These are phyloP conservation scores for Huntiella bhutanensis DNA, from an alignment of 2,329 filamentous ascomycete species.

Conservation along the genomic window DNA sequence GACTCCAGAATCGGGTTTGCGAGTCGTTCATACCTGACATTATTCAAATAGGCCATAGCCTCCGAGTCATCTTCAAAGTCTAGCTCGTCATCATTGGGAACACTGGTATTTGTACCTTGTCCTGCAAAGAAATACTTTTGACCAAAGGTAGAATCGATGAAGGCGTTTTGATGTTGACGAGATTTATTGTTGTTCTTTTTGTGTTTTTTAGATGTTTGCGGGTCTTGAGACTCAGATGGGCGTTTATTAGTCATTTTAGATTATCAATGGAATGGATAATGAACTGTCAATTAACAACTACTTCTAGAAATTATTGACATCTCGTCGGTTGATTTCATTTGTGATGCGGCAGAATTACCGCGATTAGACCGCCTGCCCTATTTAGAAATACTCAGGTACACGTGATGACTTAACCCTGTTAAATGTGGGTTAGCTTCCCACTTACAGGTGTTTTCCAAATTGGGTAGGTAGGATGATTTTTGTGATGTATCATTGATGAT, in stretches of 20 bases:
- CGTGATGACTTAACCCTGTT: not conserved
- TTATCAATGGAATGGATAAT: not conserved
- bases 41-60: constrained; percentile 49
- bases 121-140: constrained; percentile 54
- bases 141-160: constrained; percentile 46
- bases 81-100: constrained; percentile 34
- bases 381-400: not conserved
- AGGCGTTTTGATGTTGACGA: constrained; percentile 24
- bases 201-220: constrained; percentile 1
- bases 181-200: constrained; percentile 19
- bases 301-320: too few relatives aligned
- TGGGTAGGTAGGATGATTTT: too few relatives aligned
- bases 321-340: not conserved
- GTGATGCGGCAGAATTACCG: not conserved
- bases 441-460: too few relatives aligned
- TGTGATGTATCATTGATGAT: too few relatives aligned
- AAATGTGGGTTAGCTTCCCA: too few relatives aligned
- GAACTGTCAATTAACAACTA: too few relatives aligned
- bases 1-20: not conserved
- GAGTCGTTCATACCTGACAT: constrained; percentile 42
- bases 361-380: not conserved
- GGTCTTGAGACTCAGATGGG: not conserved
- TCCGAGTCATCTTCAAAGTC: constrained; percentile 50
- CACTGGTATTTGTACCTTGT: constrained; percentile 29
- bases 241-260: constrained; percentile 8